Base-by-base conservation (phyloP, 148 eudicot genomes). In the Spergularia marina region DNA sequence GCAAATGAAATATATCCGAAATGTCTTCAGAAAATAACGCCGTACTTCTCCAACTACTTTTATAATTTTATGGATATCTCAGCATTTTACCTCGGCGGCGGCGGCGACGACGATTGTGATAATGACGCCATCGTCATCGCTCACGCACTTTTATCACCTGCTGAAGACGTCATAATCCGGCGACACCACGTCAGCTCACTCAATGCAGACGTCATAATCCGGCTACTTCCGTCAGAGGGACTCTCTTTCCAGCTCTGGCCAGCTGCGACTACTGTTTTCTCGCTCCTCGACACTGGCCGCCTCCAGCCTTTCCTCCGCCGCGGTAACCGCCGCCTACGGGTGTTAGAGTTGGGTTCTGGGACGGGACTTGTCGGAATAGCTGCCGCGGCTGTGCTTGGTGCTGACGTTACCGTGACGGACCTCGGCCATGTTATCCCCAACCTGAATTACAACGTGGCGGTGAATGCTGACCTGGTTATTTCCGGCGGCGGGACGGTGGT, bases 161-260 rank as follows among this genome's bases (percentile, higher is more conserved):
- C 21, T 21, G 61, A 51, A 10, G 30, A 57, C 71, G 25, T 23
- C 25, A 23, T 23, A 23, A 23, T 67, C 40, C 76, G 51, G 4
- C 82, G 73, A 8, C 86, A 84, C 77, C 51, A 70, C 81, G 78
- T 89, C 77, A 78, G 3, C 36, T 83, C 91, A 6, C 78, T 93
- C 64, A 69, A 83, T 39, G 79, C 90, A 10, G 72, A 85, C 63
- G 56, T 94, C 25, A 13, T 72, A 53, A 88, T 91, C 82, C 82
- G 91, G 0, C 95, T 88, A 58, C 84, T 94, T 60, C 86, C 85
- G 0, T 91, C 93, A 11, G 74, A 84, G 63, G 98, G 98, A 66
- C 68, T 93, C 62, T 83, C 96, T 17, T 93, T 91, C 83, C 91
- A 93, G 82, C 93, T 93, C 55, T 93, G 98, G 98, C 96, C 98